These are phyloP conservation scores for Bacterosira constricta DNA, from an alignment of 108 stramenopile species.

Conservation along the genomic window DNA sequence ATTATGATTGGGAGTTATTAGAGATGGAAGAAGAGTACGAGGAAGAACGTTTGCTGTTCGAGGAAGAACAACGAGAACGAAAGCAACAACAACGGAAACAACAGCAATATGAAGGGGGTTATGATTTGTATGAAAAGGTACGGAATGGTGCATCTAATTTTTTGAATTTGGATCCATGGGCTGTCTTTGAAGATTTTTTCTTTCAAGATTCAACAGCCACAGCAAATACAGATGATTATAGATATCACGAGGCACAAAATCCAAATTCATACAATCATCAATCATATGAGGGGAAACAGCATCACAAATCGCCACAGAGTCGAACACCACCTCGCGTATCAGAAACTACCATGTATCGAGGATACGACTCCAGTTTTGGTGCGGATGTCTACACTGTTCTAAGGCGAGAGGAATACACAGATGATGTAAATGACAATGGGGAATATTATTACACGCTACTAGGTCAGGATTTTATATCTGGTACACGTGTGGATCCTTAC, in stretches of 20 bases:
- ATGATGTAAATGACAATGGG: constrained; percentile 5
- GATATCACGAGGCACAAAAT: constrained; percentile 6
- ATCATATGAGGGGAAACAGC: constrained; percentile 11
- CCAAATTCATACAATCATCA: constrained; percentile 4
- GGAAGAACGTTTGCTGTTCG: constrained; percentile 24
- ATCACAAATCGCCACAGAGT: constrained; percentile 7
- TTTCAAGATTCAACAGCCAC: constrained; percentile 48
- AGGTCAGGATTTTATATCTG: constrained; percentile 52
- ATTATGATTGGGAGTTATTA: constrained; percentile 71
- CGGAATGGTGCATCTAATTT: constrained; percentile 42
- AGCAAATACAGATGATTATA: neutral
- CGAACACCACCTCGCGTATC: constrained; percentile 34
- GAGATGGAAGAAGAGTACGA: constrained; percentile 52
- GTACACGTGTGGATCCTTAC: constrained; percentile 58
- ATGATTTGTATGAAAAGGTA: constrained; percentile 36
- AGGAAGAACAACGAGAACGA: constrained; percentile 15
- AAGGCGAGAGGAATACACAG: constrained; percentile 40
- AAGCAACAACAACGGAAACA: constrained; percentile 4
- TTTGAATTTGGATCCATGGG: constrained; percentile 65
- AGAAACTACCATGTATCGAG: constrained; percentile 39
- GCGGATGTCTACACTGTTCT: constrained; percentile 42
- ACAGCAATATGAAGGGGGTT: constrained; percentile 6
- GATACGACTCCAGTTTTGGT: constrained; percentile 26
- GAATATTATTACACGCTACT: constrained; percentile 50
- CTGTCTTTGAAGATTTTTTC: constrained; percentile 74